These are phyloP conservation scores for Falciphora oryzae DNA, from an alignment of 2,329 filamentous ascomycete species.

Conservation along the genomic window DNA sequence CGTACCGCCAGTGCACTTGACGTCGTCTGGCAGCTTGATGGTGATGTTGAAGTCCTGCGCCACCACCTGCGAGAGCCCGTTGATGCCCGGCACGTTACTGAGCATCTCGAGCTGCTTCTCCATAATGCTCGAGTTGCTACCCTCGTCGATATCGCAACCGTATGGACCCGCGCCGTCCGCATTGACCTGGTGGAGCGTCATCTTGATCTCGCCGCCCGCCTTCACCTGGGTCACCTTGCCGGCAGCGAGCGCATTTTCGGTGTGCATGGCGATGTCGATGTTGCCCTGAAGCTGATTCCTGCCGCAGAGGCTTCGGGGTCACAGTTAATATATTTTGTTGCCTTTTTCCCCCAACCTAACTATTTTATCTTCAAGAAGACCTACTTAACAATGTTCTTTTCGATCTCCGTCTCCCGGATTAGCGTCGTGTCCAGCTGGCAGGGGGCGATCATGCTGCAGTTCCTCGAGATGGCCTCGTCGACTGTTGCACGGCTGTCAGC, in stretches of 20 bases:
- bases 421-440: slow-evolving; percentile 51
- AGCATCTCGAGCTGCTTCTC: slow-evolving; percentile 45
- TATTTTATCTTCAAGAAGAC: no score
- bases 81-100: slow-evolving; percentile 17
- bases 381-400: slow-evolving; percentile 43
- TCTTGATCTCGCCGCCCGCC: slow-evolving; percentile 36
- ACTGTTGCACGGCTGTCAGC: slow-evolving; percentile 30
- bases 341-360: no score
- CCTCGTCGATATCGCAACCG: slow-evolving; percentile 45
- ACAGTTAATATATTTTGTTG: no score
- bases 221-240: slow-evolving; percentile 43
- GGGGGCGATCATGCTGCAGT: slow-evolving; percentile 17
- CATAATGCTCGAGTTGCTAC: slow-evolving; percentile 38
- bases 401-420: slow-evolving; percentile 51
- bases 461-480: slow-evolving; percentile 39
- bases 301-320: no score
- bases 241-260: slow-evolving; percentile 43
- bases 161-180: slow-evolving; percentile 51
- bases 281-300: slow-evolving; percentile 54
- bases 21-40: slow-evolving; percentile 42
- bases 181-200: slow-evolving; percentile 49
- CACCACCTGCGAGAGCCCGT: slow-evolving; percentile 17
- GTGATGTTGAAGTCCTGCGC: slow-evolving; percentile 41
- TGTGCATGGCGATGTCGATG: slow-evolving; percentile 55
- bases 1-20: slow-evolving; percentile 44